Evolutionary conservation across 1,284 basidiomycete genomes (phyloP), one percentile per base, ranked within the genome.

Genomic region (Lignosus rhinocerotis): DNA sequence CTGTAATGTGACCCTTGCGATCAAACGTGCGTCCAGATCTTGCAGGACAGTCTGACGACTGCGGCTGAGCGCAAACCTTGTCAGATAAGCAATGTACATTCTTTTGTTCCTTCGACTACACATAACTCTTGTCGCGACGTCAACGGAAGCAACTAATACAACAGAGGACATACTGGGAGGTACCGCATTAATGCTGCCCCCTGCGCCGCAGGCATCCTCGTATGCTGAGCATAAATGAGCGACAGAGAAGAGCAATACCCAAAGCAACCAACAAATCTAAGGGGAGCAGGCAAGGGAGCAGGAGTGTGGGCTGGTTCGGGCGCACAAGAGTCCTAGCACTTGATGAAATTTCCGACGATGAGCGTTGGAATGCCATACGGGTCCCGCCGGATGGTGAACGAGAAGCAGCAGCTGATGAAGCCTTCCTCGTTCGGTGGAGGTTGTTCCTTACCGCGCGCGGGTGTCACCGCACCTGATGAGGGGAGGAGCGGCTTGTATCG

Each of bases 331-430:
- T 30, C 38, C 21, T 25, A 84, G 63, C 80, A 83, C 67, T 78
- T 84, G 67, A 92, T 92, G 67, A 92, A 92, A 69, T 92, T 92
- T 14, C 90, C 93, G 53, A 94, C 92, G 67, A 96, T 93, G 80
- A 94, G 91, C 48, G 89, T 94, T n/a, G 93, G 93, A 61, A 95
- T 94, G 1, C 93, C 92, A 84, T 88, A 93, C 68, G 89, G 90
- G 70, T 98, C 95, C 60, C 95, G 77, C 53, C 95, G 78, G 53
- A 98, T 97, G 7, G 95, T 98, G 70, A 98, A 97, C 51, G 90
- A 94, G 72, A 98, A 98, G 72, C 94, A 97, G 72, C 96, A 98
- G 69, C 89, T 92, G 64, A 97, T 87, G 66, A 87, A 89, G 33
- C 82, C 84, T 69, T 88, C 87, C 69, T 90, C 89, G 60, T 75